Conservation (phyloP, 192 early-diverging fungal species). For the Coemansia javaensis region DNA sequence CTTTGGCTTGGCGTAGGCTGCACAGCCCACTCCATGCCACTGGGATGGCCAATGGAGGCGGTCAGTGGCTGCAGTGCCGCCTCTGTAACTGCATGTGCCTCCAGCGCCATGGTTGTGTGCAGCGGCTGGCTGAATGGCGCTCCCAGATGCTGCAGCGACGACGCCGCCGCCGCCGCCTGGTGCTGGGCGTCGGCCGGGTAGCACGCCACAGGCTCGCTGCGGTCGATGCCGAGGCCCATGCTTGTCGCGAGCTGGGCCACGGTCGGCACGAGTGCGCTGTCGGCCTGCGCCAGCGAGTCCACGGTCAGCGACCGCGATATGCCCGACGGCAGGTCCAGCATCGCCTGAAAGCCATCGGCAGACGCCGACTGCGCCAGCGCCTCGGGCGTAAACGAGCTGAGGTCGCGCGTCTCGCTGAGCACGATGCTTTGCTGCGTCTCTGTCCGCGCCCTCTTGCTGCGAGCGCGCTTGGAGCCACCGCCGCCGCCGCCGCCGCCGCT, state of each 20-base stretch:
- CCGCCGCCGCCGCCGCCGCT: constrained; percentile 15
- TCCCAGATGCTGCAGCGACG: constrained; percentile 17
- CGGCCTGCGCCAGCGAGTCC: too few species aligned
- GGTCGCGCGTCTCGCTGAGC: constrained; percentile 13
- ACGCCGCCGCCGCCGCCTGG: constrained; percentile 15
- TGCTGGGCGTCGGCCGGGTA: constrained; percentile 6
- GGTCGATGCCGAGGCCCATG: neutral
- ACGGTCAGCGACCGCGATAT: too few species aligned
- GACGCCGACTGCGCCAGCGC: constrained; percentile 11
- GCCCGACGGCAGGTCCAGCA: neutral
- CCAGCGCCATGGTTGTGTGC: constrained; percentile 7
- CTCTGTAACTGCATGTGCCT: too few species aligned
- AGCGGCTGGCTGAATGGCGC: constrained; percentile 12
- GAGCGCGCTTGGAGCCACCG: neutral
- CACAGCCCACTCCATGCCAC: neutral
- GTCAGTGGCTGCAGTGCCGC: too few species aligned
- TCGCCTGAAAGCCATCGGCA: neutral
- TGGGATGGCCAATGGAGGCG: too few species aligned
- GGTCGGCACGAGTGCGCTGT: neutral
- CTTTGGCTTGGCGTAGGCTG: neutral
- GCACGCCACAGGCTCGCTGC: constrained; percentile 2
- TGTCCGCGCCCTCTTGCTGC: neutral
- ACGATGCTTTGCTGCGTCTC: constrained; percentile 4
- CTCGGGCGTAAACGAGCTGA: constrained; percentile 32
- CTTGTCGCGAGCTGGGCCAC: constrained; percentile 1